Evolutionary conservation across 2,329 filamentous ascomycete genomes (phyloP).

Genomic region (Xylaria digitata): DNA sequence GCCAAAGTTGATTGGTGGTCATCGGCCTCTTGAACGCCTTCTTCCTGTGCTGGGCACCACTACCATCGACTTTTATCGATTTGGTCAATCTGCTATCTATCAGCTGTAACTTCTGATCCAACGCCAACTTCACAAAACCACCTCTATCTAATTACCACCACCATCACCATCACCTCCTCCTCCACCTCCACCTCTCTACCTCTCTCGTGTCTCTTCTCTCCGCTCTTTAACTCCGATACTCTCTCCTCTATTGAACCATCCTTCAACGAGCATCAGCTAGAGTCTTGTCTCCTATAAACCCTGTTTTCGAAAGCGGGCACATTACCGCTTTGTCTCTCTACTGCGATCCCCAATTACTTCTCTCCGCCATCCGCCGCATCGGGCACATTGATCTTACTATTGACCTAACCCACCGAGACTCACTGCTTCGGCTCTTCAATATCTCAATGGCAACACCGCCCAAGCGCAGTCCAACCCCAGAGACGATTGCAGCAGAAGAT

Average conservation of each 20-base stretch:
- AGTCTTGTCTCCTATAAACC: background rate
- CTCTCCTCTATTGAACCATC: background rate
- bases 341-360: background rate
- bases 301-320: conserved; percentile 9
- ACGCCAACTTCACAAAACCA: conserved; percentile 21
- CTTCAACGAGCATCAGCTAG: background rate
- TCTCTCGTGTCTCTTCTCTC: background rate
- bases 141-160: too few relatives aligned
- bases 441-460: conserved; percentile 43
- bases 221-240: background rate
- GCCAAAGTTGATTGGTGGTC: conserved; percentile 4
- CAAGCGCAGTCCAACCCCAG: conserved; percentile 47
- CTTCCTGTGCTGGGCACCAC: background rate
- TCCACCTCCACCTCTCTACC: background rate
- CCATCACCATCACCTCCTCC: background rate
- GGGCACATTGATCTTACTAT: background rate
- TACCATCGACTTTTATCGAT: conserved; percentile 28
- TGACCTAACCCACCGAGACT: conserved; percentile 16
- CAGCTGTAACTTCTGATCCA: conserved; percentile 26
- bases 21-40: background rate
- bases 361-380: conserved; percentile 8
- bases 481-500: conserved; percentile 59
- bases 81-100: conserved; percentile 26
- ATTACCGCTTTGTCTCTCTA: conserved; percentile 15
- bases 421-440: conserved; percentile 8